Conservation (phyloP, 495 filamentous ascomycete species). For the Melanomma pulvis-pyrius region DNA sequence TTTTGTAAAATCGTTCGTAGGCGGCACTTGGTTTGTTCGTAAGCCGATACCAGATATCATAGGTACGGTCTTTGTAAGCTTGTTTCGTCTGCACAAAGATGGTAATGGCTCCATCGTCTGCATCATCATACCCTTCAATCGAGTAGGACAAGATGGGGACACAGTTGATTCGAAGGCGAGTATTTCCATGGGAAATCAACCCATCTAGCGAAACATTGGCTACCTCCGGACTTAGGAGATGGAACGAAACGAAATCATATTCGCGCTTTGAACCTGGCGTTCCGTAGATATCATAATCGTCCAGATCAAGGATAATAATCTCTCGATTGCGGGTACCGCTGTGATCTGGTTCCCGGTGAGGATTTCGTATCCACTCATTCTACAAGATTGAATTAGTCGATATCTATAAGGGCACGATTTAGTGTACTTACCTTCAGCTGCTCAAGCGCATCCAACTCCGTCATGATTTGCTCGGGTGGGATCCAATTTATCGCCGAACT, state of each 20-base stretch:
- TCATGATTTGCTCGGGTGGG: background rate
- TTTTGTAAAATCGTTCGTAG: slow-evolving; percentile 60
- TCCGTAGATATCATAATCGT: slow-evolving; percentile 39
- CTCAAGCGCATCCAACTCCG: background rate
- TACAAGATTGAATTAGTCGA: background rate
- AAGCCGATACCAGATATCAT: slow-evolving; percentile 64
- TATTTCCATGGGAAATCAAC: slow-evolving; percentile 52
- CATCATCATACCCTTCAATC: slow-evolving; percentile 65
- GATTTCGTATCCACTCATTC: background rate
- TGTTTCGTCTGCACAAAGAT: slow-evolving; percentile 65
- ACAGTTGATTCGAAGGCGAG: slow-evolving; percentile 52
- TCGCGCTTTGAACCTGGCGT: background rate
- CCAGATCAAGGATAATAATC: slow-evolving; percentile 19
- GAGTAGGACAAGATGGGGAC: slow-evolving; percentile 61
- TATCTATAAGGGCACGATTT: background rate
- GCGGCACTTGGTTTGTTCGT: slow-evolving; percentile 52
- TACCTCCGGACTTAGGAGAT: slow-evolving; percentile 24
- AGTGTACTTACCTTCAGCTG: background rate
- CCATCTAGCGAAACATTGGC: slow-evolving; percentile 57
- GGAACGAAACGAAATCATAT: slow-evolving; percentile 32
- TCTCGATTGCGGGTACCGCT: background rate
- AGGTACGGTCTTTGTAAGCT: slow-evolving; percentile 16
- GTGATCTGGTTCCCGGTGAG: background rate
- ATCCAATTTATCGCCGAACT: background rate
- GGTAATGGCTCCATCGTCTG: slow-evolving; percentile 51